These are phyloP conservation scores for Cytospora paraplurivora DNA, from an alignment of 2,329 filamentous ascomycete species.

Conservation along the genomic window DNA sequence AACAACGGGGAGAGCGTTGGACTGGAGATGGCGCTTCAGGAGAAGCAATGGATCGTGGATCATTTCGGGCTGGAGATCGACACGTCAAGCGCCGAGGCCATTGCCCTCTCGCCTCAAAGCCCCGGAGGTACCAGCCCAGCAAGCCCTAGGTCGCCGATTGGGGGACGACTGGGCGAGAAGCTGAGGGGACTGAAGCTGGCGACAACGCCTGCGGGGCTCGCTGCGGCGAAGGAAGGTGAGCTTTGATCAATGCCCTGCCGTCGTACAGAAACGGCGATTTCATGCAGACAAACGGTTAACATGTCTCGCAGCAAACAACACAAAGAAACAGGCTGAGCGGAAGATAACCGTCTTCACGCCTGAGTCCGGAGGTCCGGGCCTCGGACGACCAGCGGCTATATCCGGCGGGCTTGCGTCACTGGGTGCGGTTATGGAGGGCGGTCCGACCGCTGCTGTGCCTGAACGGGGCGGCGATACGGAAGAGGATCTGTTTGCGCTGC, in stretches of 20 bases:
- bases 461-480: slow-evolving; percentile 55
- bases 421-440: slow-evolving; percentile 44
- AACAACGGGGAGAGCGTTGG: slow-evolving; percentile 80
- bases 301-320: slow-evolving; percentile 15
- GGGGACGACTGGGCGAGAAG: slow-evolving; percentile 76
- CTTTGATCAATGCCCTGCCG: not conserved
- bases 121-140: slow-evolving; percentile 35
- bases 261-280: no score
- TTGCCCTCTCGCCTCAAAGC: slow-evolving; percentile 30
- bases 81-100: slow-evolving; percentile 34
- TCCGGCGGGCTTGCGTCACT: slow-evolving; percentile 41
- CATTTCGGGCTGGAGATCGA: slow-evolving; percentile 69
- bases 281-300: slow-evolving; percentile 37
- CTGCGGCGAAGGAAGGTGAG: slow-evolving; percentile 55
- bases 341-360: slow-evolving; percentile 32
- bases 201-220: slow-evolving; percentile 69
- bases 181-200: slow-evolving; percentile 76
- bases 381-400: slow-evolving; percentile 41
- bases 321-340: slow-evolving; percentile 16
- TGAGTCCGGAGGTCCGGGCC: slow-evolving; percentile 54
- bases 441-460: slow-evolving; percentile 37
- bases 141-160: slow-evolving; percentile 59
- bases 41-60: slow-evolving; percentile 81
- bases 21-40: slow-evolving; percentile 78
- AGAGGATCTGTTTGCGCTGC: slow-evolving; percentile 84